Percentiles rank a stretch among this genome's conserved stretches.
Evolutionary conservation across 2,329 filamentous ascomycete genomes (phyloP).

Genomic region (Ascosphaera apis): DNA sequence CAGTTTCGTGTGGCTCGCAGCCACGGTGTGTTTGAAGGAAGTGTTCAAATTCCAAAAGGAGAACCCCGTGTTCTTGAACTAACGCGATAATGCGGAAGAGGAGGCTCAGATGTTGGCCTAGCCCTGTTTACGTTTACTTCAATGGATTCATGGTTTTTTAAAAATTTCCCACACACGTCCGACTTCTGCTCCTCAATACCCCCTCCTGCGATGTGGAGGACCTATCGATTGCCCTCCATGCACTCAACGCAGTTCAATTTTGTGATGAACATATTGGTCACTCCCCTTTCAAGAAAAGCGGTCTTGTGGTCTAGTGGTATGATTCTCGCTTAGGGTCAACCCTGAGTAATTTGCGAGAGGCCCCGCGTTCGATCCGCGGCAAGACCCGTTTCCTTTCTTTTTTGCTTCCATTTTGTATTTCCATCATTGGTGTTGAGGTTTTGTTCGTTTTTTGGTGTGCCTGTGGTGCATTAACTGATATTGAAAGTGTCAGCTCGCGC

Average conservation of each 20-base stretch:
- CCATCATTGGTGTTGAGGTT: too few species aligned
- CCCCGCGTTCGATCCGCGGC: conserved; percentile 4
- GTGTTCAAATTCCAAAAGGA: conserved; percentile 8
- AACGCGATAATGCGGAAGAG: neutral
- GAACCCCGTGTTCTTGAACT: conserved; percentile 10
- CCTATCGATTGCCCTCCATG: too few species aligned
- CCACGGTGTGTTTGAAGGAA: conserved; percentile 9
- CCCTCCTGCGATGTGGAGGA: too few species aligned
- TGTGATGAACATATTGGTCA: too few species aligned
- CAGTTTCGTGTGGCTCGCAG: conserved; percentile 10
- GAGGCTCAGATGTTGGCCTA: too few species aligned
- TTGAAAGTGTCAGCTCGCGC: too few species aligned
- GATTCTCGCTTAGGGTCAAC: conserved; percentile 43
- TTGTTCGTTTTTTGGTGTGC: too few species aligned
- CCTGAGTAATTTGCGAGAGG: conserved; percentile 5
- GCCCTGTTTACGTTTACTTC: neutral
- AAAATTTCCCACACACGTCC: neutral
- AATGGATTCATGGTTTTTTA: too few species aligned
- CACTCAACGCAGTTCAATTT: too few species aligned
- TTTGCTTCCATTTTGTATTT: too few species aligned
- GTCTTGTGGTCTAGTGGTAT: conserved; percentile 39
- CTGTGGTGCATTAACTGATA: too few species aligned
- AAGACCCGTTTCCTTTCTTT: conserved; percentile 1
- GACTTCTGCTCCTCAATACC: neutral
- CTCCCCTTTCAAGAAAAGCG: too few species aligned